Conservation (phyloP, 306 rosid species). For the Ziziphus jujuba region DNA sequence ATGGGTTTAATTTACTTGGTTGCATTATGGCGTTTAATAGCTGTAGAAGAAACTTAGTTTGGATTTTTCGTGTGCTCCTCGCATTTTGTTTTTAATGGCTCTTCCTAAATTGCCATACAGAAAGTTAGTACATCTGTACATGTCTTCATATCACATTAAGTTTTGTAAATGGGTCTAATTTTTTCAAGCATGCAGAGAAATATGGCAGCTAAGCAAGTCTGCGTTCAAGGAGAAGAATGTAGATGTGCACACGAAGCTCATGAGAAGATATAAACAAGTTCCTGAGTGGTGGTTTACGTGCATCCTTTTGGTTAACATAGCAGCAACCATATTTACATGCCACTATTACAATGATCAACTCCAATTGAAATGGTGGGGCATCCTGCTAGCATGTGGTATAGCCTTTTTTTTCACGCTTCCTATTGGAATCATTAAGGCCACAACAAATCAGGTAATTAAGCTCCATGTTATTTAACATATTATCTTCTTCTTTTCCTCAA, state of each 20-base stretch:
- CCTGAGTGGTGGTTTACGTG: constrained; percentile 83
- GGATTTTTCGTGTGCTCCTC: too few relatives aligned
- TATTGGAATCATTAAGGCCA: constrained; percentile 67
- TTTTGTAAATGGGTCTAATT: background rate
- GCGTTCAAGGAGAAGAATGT: constrained; percentile 57
- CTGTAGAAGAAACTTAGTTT: too few relatives aligned
- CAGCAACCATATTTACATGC: constrained; percentile 48
- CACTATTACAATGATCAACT: constrained; percentile 59
- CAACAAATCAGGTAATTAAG: constrained; percentile 67
- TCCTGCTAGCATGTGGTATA: constrained; percentile 63
- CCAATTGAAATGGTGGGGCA: constrained; percentile 89
- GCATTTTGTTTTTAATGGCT: too few relatives aligned
- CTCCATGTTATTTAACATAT: background rate
- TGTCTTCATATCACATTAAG: background rate
- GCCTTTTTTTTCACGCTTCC: constrained; percentile 78
- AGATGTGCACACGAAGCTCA: constrained; percentile 82
- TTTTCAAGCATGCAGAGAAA: constrained; percentile 50
- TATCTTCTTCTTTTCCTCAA: background rate
- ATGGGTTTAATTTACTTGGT: background rate
- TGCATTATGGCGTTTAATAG: too few relatives aligned
- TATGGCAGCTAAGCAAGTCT: constrained; percentile 66
- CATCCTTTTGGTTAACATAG: constrained; percentile 59
- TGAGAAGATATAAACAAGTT: constrained; percentile 68
- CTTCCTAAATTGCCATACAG: too few relatives aligned
- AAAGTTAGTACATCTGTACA: too few relatives aligned